Evolutionary conservation across 306 rosid genomes (phyloP), one percentile per base, ranked within the genome.

Genomic region (Quercus cerris): DNA sequence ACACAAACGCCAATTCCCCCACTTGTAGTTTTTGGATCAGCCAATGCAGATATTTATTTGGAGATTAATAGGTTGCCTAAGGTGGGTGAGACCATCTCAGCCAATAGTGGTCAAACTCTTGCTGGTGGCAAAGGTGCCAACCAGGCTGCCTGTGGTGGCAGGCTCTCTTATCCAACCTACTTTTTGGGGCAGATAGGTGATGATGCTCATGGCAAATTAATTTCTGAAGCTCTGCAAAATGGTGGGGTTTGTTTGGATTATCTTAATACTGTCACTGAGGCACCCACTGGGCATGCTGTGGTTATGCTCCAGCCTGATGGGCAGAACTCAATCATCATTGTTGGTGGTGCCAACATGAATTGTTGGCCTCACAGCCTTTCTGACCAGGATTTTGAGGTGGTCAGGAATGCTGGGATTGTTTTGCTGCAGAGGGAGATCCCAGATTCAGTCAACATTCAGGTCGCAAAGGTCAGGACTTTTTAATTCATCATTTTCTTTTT

Each of bases 381-480:
- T 44, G 84, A 83, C 19, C 77, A 81, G 76, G 88, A 89, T 76
- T 80, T 87, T 84, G 87, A 85, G 81, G 81, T 91, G 62, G 86
- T 95, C 11, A 81, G 85, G 38, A 83, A 67, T n/a, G 97, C 97
- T 41, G 97, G 99, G 73, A 93, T 93, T 61, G 90, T 95, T 83
- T 54, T 95, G 82, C 87, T 95, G 31, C 98, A 93, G 94, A 90
- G 99, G 79, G 99, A 95, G 91, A 91, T 95, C 15, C 98, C 99
- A 0, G 97, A 95, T 80, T 70, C 54, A 38, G 91, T 93, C 74
- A 94, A 93, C 56, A 73, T 88, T 81, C 95, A 95, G 81, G 98
- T 91, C 46, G 98, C 99, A 4, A 85, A 91, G 99, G 99, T 94
- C 56, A 66, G 81, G 55, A 10, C n/a, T 74, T 81, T 80, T 57